Conservation (phyloP, 1,284 basidiomycete species). For the Wolfiporia cocos region DNA sequence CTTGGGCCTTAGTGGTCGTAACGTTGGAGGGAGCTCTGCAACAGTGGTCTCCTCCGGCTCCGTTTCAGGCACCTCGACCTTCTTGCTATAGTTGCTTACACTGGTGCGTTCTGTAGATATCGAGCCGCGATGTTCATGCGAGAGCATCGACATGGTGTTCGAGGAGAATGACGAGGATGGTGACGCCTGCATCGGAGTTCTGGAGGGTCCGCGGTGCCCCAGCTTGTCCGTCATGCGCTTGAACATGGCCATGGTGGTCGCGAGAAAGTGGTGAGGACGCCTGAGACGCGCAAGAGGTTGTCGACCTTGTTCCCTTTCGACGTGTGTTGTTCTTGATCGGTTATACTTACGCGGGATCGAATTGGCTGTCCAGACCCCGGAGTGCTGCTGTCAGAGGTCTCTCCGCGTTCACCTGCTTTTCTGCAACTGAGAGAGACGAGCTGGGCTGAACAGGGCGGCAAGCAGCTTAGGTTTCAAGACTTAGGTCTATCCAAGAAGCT, state of each 20-base stretch:
- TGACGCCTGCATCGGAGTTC: conserved; percentile 16
- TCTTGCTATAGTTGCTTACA: conserved; percentile 42
- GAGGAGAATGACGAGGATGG: conserved; percentile 16
- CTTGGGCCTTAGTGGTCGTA: conserved; percentile 38
- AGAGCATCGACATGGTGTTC: conserved; percentile 13
- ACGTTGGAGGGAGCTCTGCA: not conserved
- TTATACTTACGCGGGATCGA: not conserved
- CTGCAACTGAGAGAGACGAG: too few relatives aligned
- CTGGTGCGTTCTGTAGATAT: conserved; percentile 61
- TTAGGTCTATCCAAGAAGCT: too few relatives aligned
- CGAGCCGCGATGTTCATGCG: conserved; percentile 44
- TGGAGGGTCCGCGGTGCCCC: conserved; percentile 22
- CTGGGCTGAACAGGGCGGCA: too few relatives aligned
- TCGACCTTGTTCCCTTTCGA: not conserved
- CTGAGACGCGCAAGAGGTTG: not conserved
- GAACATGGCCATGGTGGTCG: conserved; percentile 25
- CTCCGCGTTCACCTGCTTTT: too few relatives aligned
- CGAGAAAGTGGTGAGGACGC: not conserved
- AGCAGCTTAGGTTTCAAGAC: too few relatives aligned
- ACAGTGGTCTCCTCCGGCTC: conserved; percentile 4
- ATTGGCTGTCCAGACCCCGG: too few relatives aligned
- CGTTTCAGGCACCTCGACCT: conserved; percentile 29
- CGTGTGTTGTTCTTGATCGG: not conserved
- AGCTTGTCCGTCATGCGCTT: conserved; percentile 39
- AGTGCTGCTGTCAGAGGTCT: too few relatives aligned